phyloP scores from a whole-genome alignment of 768 basidiomycete species.

The Aureoboletus auriporus region DNA sequence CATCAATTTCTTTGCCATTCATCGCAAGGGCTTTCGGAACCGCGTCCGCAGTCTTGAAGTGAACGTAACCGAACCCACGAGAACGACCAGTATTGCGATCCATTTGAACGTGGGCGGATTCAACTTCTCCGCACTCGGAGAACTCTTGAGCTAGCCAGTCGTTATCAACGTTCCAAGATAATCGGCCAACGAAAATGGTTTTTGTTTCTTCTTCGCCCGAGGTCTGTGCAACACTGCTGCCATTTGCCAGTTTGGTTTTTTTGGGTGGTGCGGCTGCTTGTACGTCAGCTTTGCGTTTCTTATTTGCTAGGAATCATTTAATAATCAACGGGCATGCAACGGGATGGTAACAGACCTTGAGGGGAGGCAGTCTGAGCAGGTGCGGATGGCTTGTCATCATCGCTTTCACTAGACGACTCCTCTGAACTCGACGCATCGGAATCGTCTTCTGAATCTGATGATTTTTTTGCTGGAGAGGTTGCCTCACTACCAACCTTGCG shows the following conservation, averaged over 20 bases:
- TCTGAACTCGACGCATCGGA: conserved; percentile 11
- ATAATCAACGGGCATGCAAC: neutral
- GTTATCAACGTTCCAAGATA: conserved; percentile 97
- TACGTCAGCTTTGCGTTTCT: conserved; percentile 81
- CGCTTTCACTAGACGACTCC: conserved; percentile 8
- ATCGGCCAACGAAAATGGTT: conserved; percentile 85
- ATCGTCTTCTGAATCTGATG: neutral
- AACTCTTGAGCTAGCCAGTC: conserved; percentile 94
- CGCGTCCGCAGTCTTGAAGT: conserved; percentile 65
- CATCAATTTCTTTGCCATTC: conserved; percentile 89
- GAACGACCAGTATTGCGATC: conserved; percentile 80
- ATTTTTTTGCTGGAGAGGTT: neutral
- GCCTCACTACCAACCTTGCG: too few relatives aligned
- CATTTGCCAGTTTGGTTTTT: conserved; percentile 76
- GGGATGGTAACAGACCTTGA: conserved; percentile 32
- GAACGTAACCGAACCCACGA: conserved; percentile 82
- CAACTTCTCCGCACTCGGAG: conserved; percentile 81
- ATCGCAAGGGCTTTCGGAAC: conserved; percentile 78
- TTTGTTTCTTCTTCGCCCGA: conserved; percentile 49
- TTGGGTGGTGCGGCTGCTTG: conserved; percentile 60
- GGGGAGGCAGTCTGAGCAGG: conserved; percentile 45
- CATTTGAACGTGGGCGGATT: conserved; percentile 83
- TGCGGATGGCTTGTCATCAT: neutral
- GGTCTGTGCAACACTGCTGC: conserved; percentile 30
- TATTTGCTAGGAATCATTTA: conserved; percentile 20